These are phyloP conservation scores for Geranomyces variabilis DNA, from an alignment of 192 early-diverging fungal species.

Conservation along the genomic window DNA sequence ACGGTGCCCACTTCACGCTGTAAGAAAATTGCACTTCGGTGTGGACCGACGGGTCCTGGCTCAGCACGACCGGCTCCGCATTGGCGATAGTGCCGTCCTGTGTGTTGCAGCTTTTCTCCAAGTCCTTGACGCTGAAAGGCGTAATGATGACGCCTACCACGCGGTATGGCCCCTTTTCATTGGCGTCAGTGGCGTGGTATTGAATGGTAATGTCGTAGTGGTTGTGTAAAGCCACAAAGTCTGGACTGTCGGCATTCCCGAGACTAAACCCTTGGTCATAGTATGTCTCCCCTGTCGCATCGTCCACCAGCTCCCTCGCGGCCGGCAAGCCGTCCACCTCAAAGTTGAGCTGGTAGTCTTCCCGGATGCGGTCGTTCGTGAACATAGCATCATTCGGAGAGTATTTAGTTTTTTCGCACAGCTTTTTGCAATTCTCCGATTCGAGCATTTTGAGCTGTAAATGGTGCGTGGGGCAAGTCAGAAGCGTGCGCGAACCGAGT, in stretches of 20 bases:
- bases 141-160: slow-evolving; percentile 87
- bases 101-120: background rate
- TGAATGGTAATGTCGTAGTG: slow-evolving; percentile 86
- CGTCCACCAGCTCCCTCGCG: slow-evolving; percentile 44
- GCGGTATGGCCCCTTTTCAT: slow-evolving; percentile 55
- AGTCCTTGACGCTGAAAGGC: slow-evolving; percentile 62
- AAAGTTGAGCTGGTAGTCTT: slow-evolving; percentile 55
- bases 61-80: slow-evolving; percentile 2
- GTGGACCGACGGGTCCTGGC: slow-evolving; percentile 23
- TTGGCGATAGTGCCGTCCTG: slow-evolving; percentile 13
- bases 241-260: slow-evolving; percentile 19
- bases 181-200: slow-evolving; percentile 49
- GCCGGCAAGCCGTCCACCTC: slow-evolving; percentile 92
- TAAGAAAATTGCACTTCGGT: slow-evolving; percentile 53
- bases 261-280: slow-evolving; percentile 11
- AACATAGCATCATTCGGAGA: slow-evolving; percentile 67
- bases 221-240: slow-evolving; percentile 71
- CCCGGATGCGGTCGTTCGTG: slow-evolving; percentile 75
- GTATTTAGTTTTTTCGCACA: slow-evolving; percentile 15
- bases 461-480: background rate
- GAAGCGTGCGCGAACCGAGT: background rate
- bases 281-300: slow-evolving; percentile 25
- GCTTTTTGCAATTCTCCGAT: slow-evolving; percentile 1
- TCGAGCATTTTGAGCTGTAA: slow-evolving; percentile 21
- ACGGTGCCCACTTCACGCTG: slow-evolving; percentile 49